Evolutionary conservation across 2,329 filamentous ascomycete species (phyloP).

Genomic region (Xylariaceae sp.): DNA sequence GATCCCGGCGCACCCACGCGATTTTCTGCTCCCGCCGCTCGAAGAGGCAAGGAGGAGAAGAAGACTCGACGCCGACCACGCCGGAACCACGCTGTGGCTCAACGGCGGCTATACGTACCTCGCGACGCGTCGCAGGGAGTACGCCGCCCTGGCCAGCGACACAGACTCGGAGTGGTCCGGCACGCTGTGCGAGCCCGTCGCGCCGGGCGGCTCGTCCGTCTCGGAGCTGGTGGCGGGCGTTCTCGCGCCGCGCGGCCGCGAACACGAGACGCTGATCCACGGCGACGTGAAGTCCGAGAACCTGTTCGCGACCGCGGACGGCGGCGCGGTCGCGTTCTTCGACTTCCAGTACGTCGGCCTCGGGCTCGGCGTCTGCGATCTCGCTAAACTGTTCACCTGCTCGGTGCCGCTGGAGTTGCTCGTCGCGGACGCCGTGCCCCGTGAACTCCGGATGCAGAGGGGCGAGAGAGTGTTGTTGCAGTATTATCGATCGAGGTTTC

Average conservation of each 20-base stretch:
- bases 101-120: conserved; percentile 73
- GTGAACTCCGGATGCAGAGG: conserved; percentile 50
- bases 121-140: conserved; percentile 62
- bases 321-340: conserved; percentile 62
- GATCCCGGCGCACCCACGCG: conserved; percentile 33
- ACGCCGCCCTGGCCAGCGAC: conserved; percentile 49
- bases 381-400: conserved; percentile 69
- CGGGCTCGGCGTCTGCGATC: conserved; percentile 65
- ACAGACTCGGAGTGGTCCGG: conserved; percentile 57
- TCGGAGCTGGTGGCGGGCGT: conserved; percentile 57
- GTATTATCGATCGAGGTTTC: conserved; percentile 48
- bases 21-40: conserved; percentile 56
- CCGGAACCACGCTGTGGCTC: conserved; percentile 53
- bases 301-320: conserved; percentile 57
- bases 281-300: conserved; percentile 74
- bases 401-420: conserved; percentile 62
- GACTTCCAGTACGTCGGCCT: conserved; percentile 72
- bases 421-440: conserved; percentile 42
- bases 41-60: conserved; percentile 46
- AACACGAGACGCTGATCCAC: conserved; percentile 62
- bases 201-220: conserved; percentile 38
- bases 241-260: conserved; percentile 47
- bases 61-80: conserved; percentile 11
- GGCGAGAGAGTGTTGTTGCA: conserved; percentile 56
- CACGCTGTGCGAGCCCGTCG: conserved; percentile 46